Percentiles rank a stretch among this genome's conserved stretches.
Conservation (phyloP, 2,329 filamentous ascomycete genomes). For the Rhexocercosporidium sp. region DNA sequence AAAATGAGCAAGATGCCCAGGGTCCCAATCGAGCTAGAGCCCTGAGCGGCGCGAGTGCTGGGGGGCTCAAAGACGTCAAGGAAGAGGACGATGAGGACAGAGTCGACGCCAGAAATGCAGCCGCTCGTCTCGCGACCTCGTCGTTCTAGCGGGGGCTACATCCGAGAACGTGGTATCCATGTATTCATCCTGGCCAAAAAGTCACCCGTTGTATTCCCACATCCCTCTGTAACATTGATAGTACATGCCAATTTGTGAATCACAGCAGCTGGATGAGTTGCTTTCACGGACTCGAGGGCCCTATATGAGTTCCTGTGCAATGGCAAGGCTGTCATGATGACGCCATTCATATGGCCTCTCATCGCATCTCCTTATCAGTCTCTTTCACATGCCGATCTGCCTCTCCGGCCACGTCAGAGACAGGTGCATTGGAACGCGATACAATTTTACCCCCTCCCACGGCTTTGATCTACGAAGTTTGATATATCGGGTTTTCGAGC, state of each 20-base stretch:
- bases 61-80: conserved; percentile 62
- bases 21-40: conserved; percentile 41
- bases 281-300: conserved; percentile 2
- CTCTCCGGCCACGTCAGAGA: conserved; percentile 16
- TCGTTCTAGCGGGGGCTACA: conserved; percentile 18
- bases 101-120: conserved; percentile 90
- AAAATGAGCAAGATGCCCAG: conserved; percentile 59
- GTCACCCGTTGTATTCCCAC: conserved; percentile 26
- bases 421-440: conserved; percentile 17
- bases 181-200: conserved; percentile 11
- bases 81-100: conserved; percentile 93
- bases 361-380: not conserved
- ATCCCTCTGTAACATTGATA: conserved; percentile 27
- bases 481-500: conserved; percentile 14
- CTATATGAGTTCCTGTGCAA: conserved; percentile 14
- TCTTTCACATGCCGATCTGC: conserved; percentile 19
- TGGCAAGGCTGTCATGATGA: conserved; percentile 3
- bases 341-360: not conserved
- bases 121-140: conserved; percentile 22
- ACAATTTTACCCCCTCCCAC: conserved; percentile 22
- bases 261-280: conserved; percentile 16
- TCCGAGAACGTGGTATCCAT: conserved; percentile 20
- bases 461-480: conserved; percentile 28
- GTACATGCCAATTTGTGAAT: conserved; percentile 25
- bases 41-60: conserved; percentile 39